These are phyloP conservation scores for Paraphoma sp. DNA, from an alignment of 2,329 filamentous ascomycete genomes.

Conservation along the genomic window DNA sequence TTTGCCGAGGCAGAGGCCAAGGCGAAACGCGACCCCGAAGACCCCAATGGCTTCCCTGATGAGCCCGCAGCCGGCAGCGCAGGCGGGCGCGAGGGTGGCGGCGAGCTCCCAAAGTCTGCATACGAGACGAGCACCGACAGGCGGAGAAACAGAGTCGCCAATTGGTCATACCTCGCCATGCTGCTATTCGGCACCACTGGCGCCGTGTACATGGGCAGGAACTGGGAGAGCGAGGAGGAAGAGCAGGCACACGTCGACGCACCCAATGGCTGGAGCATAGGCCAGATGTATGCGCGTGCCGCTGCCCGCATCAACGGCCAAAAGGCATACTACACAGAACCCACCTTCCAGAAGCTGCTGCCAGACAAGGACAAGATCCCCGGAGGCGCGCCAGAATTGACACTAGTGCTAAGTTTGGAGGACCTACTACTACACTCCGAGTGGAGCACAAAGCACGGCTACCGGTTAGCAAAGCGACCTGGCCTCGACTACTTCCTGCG, in stretches of 20 bases:
- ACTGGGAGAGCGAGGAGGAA: constrained; percentile 83
- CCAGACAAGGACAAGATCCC: constrained; percentile 69
- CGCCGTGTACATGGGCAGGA: constrained; percentile 79
- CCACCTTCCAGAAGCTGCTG: constrained; percentile 90
- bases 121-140: constrained; percentile 93
- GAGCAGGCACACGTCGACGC: constrained; percentile 71
- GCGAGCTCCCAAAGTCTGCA: constrained; percentile 75
- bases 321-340: constrained; percentile 93
- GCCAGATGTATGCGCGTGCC: constrained; percentile 80
- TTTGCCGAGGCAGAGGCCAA: constrained; percentile 56
- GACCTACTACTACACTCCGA: constrained; percentile 94
- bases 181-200: constrained; percentile 64
- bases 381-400: constrained; percentile 80
- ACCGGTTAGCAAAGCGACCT: constrained; percentile 92
- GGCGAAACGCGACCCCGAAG: constrained; percentile 30
- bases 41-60: constrained; percentile 60
- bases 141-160: constrained; percentile 76
- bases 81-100: constrained; percentile 63
- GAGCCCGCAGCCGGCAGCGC: constrained; percentile 53
- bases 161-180: constrained; percentile 72
- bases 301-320: constrained; percentile 76
- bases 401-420: constrained; percentile 88
- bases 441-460: constrained; percentile 92
- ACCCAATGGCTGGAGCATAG: constrained; percentile 79
- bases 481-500: constrained; percentile 97